Conservation (phyloP, 2,329 filamentous ascomycete species). For the Diplocarpon rosae region DNA sequence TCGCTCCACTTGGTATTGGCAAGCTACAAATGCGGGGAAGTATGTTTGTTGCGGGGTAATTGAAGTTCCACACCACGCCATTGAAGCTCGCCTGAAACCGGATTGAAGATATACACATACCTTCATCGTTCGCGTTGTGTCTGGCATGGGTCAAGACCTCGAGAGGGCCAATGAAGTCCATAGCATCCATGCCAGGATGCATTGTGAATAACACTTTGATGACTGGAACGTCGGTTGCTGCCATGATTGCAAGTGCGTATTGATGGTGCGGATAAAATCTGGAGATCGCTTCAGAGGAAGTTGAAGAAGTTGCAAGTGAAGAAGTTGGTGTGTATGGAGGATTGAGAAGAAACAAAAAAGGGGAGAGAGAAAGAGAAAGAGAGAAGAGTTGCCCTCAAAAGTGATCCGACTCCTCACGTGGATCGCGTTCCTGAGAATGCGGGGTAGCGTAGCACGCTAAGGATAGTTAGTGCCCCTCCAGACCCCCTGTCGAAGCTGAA, state of each 20-base stretch:
- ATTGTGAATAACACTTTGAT: constrained; percentile 52
- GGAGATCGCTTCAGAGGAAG: not conserved
- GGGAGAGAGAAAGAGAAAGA: not conserved
- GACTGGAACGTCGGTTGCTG: constrained; percentile 23
- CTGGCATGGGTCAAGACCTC: constrained; percentile 44
- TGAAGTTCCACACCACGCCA: constrained; percentile 2
- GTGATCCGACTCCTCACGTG: constrained; percentile 1
- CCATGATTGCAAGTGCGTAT: constrained; percentile 24
- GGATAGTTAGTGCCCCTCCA: too few species aligned
- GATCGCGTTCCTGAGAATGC: constrained; percentile 2
- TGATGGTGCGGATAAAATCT: not conserved
- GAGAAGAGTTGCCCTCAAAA: not conserved
- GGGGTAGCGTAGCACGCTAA: not conserved
- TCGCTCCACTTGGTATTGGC: not conserved
- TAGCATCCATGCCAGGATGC: constrained; percentile 41
- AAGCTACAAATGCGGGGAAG: constrained; percentile 5
- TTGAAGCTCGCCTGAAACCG: constrained; percentile 1
- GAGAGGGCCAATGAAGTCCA: constrained; percentile 46
- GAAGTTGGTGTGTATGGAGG: constrained; percentile 3
- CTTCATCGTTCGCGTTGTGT: constrained; percentile 41
- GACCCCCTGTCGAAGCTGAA: too few species aligned
- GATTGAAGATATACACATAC: constrained; percentile 27
- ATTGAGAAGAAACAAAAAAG: not conserved
- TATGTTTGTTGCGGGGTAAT: constrained; percentile 3
- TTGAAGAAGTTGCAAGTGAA: not conserved